Base-by-base conservation (phyloP, 305 asterid species). In the Monarda citriodora region DNA sequence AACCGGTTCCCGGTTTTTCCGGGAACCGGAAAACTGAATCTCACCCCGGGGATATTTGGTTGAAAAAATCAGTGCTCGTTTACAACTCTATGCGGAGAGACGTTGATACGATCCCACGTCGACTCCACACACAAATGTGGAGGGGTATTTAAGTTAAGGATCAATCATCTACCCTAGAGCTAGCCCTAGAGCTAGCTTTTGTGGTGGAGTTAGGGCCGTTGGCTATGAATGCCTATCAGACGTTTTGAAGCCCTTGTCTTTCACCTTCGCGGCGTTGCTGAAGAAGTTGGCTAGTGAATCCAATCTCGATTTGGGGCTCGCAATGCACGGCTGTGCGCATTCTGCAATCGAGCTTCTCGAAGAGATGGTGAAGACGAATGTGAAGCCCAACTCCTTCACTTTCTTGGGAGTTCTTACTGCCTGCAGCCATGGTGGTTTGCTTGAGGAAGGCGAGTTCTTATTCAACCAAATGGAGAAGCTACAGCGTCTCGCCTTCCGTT, bases 371-470 rank as follows among this genome's bases (percentile, higher is more conserved):
- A 68, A 72, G 53, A 82, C 77, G 10, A 79, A 82, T 1, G 72
- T 84, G 57, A 71, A 63, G 75, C 96, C 96, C 12, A 86, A 88
- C 59, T 52, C 59, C 6, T 91, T 91, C 56, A 91, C 98, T 14
- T 88, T 88, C 67, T 47, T 86, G 2, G 96, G 88, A 15, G 92
- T 84, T 63, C 83, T 91, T 9, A 72, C 84, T 32, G 95, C 96
- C 3, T 88, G 97, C 57, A 81, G 95, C 54, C 95, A 91, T 56
- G 81, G 86, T 5, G 97, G 97, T 9, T 77, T 91, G 74, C 71
- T 76, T 12, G 89, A 82, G 44, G 73, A 83, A 73, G 96, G 95
- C 34, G 61, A 48, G 42, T 53, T 12, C 3, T 44, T 76, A 23
- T 88, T 91, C 70, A 70, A 71, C 7, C 58, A 34, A 57, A 88